Evolutionary conservation across 2,329 filamentous ascomycete species (phyloP), one percentile per base, ranked within the genome.

Genomic region (Drechslera avenae): DNA sequence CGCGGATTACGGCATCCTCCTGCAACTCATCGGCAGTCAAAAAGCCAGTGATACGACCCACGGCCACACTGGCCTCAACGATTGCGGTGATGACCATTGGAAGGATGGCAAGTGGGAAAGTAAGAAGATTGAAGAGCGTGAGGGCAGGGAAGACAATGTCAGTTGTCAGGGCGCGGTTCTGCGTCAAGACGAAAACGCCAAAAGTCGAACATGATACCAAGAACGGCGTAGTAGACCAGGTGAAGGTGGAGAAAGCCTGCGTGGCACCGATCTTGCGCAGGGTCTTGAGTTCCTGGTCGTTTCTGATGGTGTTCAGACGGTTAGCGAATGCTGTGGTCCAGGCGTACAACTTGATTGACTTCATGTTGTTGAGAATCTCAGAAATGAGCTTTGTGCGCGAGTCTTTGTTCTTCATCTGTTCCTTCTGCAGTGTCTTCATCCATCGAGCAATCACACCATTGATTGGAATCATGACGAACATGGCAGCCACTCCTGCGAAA

Each of bases 321-420:
- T 91, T 94, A 87, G 97, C 96, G 71, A 99, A 99, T 12, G 94
- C 93, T 23, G 87, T 88, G 26, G 92, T 93, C 94, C 94, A 99
- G 23, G 94, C 94, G 72, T 97, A 99, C 16, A 99, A 84, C 78
- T 99, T 99, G 79, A 99, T 81, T 71, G 91, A 96, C 80, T 99
- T 99, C 90, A 99, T 99, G 76, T 97, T 97, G 80, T 95, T 97
- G 68, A 99, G 81, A 60, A 99, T 99, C 54, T 99, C 94, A 5
- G 93, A 95, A 81, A 97, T 97, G 51, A 99, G 78, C 41, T 93
- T 86, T 39, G 92, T 96, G 68, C 94, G 86, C 32, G 91, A 84
- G 67, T 99, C 94, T 78, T 99, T 99, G 79, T 97, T 97, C 80
- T 95, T 96, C 94, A 99, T 99, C 78, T 99, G 94, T 59, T 86